Evolutionary conservation across 148 eudicot genomes (phyloP), one percentile per base, ranked within the genome.

Genomic region (Cornus florida): DNA sequence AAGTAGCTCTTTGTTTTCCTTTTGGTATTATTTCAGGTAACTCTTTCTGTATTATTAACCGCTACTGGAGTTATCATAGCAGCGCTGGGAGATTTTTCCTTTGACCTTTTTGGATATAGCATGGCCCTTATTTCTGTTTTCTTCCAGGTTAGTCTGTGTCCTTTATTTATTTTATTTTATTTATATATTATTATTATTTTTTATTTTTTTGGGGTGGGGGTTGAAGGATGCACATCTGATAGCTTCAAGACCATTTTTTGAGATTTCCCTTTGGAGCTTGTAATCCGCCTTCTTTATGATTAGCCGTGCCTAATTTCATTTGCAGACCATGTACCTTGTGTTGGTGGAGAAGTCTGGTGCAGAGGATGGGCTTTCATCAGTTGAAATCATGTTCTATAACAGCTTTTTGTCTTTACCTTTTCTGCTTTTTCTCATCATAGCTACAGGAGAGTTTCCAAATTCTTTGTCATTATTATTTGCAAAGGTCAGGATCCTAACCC

Each of bases 261-360:
- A 66, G 59, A 53, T 31, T 65, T 69, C 53, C 19, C 70, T 16
- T 57, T 57, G 57, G 19, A 64, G 1, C 38, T 14, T 70, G 11
- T 67, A 43, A 20, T 79, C 41, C 71, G 79, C 66, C 82, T 71
- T 59, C 53, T 20, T 69, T 66, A 19, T 19, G 38, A 78, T 41
- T 67, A 31, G 64, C 22, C 17, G 31, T 78, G 60, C 46, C 35
- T 76, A 24, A 71, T 82, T 82, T 33, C 73, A 79, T 72, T 17
- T 92, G 90, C 95, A 96, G 99, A 96, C 98, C 75, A 96, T 96
- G 98, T 96, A 96, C 86, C 94, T 94, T 66, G 95, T 96, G 57
- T 86, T 96, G 85, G 99, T 96, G 75, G 99, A 96, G 87, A 89
- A 85, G 78, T 93, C 99, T 69, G 99, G 99, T 69, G 99, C 94